Conservation (phyloP, 352 stramenopile species). For the Globisporangium mamillatum region DNA sequence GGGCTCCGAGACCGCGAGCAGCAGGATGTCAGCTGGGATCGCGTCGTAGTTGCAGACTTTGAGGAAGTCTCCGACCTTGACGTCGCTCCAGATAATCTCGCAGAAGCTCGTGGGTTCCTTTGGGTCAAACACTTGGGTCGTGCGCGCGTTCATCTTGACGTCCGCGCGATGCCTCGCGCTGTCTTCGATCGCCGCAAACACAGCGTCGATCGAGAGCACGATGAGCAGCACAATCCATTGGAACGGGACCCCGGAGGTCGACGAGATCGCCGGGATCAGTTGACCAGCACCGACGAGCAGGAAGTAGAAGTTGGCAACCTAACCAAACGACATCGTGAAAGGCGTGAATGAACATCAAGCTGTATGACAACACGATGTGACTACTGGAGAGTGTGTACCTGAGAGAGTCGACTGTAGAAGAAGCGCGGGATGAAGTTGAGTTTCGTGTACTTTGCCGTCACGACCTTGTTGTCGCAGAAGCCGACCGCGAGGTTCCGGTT, state of each 20-base stretch:
- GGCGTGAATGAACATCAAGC: background rate
- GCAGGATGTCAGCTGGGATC: conserved; percentile 76
- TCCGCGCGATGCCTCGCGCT: conserved; percentile 72
- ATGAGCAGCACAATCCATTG: conserved; percentile 85
- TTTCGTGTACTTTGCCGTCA: conserved; percentile 88
- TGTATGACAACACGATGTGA: background rate
- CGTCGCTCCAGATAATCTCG: conserved; percentile 50
- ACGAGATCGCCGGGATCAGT: conserved; percentile 84
- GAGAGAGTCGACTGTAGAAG: conserved; percentile 82
- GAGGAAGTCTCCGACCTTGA: conserved; percentile 79
- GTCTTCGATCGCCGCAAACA: conserved; percentile 87
- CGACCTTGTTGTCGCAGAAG: conserved; percentile 81
- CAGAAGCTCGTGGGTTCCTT: conserved; percentile 42
- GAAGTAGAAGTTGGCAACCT: conserved; percentile 89
- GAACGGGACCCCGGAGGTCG: conserved; percentile 80
- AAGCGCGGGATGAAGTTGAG: conserved; percentile 84
- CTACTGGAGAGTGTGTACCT: conserved; percentile 25
- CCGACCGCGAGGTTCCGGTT: conserved; percentile 42
- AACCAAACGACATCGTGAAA: background rate
- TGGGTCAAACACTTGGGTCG: conserved; percentile 62
- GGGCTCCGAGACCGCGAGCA: conserved; percentile 70
- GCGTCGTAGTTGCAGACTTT: conserved; percentile 87
- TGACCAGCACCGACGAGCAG: conserved; percentile 84
- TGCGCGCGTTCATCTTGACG: conserved; percentile 76
- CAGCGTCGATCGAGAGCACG: conserved; percentile 80